phyloP scores from a whole-genome alignment of 306 rosid genomes.

The Styphnolobium japonicum region DNA sequence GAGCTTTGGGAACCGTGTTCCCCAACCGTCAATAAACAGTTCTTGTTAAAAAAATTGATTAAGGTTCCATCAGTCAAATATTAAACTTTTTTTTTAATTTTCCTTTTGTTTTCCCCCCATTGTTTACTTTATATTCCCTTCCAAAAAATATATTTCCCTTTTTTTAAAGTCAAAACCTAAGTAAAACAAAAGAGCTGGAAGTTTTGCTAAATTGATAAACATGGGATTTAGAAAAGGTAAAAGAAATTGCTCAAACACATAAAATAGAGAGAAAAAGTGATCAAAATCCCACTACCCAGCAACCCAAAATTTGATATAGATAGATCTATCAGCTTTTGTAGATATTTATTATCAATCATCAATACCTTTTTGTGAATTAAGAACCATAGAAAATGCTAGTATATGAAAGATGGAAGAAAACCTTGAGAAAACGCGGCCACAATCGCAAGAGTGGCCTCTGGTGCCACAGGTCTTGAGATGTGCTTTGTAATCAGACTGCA shows the following conservation, averaged over 20 bases:
- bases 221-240: neutral
- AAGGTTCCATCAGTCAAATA: constrained; percentile 60
- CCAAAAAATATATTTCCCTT: constrained; percentile 37
- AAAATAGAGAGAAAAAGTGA: neutral
- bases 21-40: constrained; percentile 47
- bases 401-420: neutral
- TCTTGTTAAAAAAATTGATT: constrained; percentile 31
- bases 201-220: neutral
- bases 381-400: neutral
- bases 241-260: neutral
- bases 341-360: neutral
- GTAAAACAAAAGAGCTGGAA: constrained; percentile 25
- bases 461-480: constrained; percentile 99
- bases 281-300: neutral
- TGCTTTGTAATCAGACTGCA: constrained; percentile 95
- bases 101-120: neutral
- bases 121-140: constrained; percentile 28
- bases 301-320: neutral
- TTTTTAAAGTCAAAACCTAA: constrained; percentile 59
- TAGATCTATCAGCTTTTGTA: neutral
- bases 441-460: constrained; percentile 94
- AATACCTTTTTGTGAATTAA: neutral
- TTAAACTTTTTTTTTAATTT: neutral
- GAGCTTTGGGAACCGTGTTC: constrained; percentile 66
- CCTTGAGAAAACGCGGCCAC: constrained; percentile 98